Evolutionary conservation across 1,139 yeast genomes (phyloP).

Genomic region (Dujonia santamariae): DNA sequence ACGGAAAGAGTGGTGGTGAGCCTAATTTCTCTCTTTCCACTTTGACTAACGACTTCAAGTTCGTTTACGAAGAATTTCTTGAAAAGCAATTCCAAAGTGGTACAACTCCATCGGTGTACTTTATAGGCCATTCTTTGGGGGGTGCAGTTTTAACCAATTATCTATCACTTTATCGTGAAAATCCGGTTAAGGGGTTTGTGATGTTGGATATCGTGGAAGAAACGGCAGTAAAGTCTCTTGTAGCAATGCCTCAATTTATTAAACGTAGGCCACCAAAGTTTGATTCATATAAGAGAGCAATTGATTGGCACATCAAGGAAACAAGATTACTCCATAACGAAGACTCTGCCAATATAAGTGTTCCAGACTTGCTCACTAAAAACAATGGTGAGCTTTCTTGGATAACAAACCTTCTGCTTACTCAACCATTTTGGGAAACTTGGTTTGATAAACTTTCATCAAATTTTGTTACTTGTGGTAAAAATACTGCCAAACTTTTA

Average conservation of each 20-base stretch:
- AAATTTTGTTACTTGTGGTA: conserved; percentile 46
- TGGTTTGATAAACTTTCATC: conserved; percentile 81
- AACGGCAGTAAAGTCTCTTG: conserved; percentile 71
- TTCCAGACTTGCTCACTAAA: conserved; percentile 57
- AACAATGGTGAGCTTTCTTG: conserved; percentile 35
- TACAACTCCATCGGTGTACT: conserved; percentile 25
- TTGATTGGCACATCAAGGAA: conserved; percentile 75
- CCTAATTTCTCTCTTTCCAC: conserved; percentile 47
- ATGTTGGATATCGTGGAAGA: conserved; percentile 94
- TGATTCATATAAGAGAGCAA: conserved; percentile 50
- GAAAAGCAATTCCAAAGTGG: conserved; percentile 13
- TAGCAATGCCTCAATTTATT: conserved; percentile 64
- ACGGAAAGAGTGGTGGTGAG: conserved; percentile 51
- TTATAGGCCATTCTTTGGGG: conserved; percentile 91
- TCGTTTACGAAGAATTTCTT: conserved; percentile 41
- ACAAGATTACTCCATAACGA: conserved; percentile 50
- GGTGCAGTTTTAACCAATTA: conserved; percentile 74
- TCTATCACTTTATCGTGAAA: conserved; percentile 13
- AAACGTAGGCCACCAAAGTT: conserved; percentile 61
- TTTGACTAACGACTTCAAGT: conserved; percentile 55
- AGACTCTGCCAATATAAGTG: conserved; percentile 68
- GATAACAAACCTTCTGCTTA: conserved; percentile 59
- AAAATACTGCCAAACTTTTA: conserved; percentile 59
- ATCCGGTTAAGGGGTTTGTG: conserved; percentile 56
- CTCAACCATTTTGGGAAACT: conserved; percentile 68